Evolutionary conservation across 2,329 filamentous ascomycete genomes (phyloP), one percentile per base, ranked within the genome.

Genomic region (Endothia cerciana): DNA sequence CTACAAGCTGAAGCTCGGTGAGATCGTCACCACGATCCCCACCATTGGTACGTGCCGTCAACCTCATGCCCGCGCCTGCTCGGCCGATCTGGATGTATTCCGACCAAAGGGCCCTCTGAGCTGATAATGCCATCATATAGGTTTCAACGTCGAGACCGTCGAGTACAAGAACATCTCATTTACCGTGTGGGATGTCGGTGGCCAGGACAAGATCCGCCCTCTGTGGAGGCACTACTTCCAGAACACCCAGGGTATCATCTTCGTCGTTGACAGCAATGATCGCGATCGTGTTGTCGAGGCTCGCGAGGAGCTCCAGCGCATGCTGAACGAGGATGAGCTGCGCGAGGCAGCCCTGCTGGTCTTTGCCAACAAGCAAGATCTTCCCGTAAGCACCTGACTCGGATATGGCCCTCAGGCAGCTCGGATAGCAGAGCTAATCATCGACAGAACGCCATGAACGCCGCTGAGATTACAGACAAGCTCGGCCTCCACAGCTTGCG

Each of bases 131-230:
- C 57, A 17, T 61, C 36, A 19, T 69, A 47, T 72, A 94, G 91
- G 95, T 77, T 99, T 99, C 90, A 99, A 99, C 86, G 95, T 99
- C 81, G 95, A 99, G 88, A 98, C 95, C 65, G 95, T 99, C 81
- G 94, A 97, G 81, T 98, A 98, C 88, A 97, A 97, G 89, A 99
- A 99, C 89, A 97, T 97, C 77, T 93, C 97, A 81, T 99, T 99
- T 88, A 98, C 94, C 81, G 95, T 99, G 80, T 99, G 95, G 95
- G 95, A 98, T 86, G 95, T 99, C 78, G 95, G 95, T 87, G 95
- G 95, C 81, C 95, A 99, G 87, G 95, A 99, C 89, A 98, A 98
- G 92, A 99, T 99, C 80, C 90, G 95, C 81, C 95, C 95, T 78
- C 87, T 99, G 78, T 99, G 95, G 95, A 93, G 95, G 85, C 95